These are phyloP conservation scores for Spathaspora passalidarum DNA, from an alignment of 805 yeast genomes.

Conservation along the genomic window DNA sequence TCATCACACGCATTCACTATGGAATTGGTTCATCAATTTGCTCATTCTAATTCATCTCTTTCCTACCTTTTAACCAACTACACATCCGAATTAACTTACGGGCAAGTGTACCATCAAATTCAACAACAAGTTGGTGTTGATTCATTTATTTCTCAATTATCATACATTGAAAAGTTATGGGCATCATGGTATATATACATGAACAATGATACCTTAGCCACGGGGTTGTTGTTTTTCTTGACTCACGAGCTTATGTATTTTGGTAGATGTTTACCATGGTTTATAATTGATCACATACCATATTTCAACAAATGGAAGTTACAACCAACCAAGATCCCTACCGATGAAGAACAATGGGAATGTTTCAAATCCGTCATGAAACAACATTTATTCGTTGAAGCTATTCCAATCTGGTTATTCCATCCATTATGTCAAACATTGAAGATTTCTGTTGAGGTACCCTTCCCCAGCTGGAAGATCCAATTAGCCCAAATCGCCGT, in stretches of 20 bases:
- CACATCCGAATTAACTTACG: background rate
- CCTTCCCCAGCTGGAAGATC: constrained; percentile 69
- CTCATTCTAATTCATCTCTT: constrained; percentile 1
- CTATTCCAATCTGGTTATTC: constrained; percentile 95
- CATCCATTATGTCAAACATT: constrained; percentile 85
- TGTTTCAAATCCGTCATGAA: constrained; percentile 81
- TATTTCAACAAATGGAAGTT: constrained; percentile 84
- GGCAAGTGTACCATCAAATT: constrained; percentile 4
- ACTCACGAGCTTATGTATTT: constrained; percentile 89
- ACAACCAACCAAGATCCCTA: constrained; percentile 81
- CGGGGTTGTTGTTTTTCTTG: constrained; percentile 79
- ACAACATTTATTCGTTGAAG: constrained; percentile 90
- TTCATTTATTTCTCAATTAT: constrained; percentile 16
- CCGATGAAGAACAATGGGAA: constrained; percentile 85
- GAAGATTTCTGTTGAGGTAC: constrained; percentile 76
- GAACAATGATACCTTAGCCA: constrained; percentile 86
- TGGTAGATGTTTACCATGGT: constrained; percentile 92
- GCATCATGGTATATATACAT: constrained; percentile 83
- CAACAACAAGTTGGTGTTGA: constrained; percentile 4
- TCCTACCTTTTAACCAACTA: constrained; percentile 2
- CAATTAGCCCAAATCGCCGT: constrained; percentile 65
- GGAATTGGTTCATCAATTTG: constrained; percentile 3
- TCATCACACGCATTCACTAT: constrained; percentile 1
- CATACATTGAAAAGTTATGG: constrained; percentile 68
- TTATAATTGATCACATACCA: constrained; percentile 79